phyloP scores from a whole-genome alignment of 2,329 filamentous ascomycete genomes.

The Teratosphaeria nubilosa region DNA sequence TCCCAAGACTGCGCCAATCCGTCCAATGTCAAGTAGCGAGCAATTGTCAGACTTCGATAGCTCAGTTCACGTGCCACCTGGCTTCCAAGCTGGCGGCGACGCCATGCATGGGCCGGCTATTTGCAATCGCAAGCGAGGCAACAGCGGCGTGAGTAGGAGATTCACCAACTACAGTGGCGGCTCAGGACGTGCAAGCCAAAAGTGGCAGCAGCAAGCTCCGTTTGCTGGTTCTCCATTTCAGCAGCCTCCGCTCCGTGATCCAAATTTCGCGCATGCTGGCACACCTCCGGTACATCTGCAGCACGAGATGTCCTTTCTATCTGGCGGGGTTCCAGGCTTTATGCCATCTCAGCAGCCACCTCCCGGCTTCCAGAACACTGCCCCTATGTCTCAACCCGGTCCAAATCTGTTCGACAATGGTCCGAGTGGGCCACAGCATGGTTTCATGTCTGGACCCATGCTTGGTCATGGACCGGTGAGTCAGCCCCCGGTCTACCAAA shows the following conservation, averaged over 20 bases:
- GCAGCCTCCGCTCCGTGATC: background rate
- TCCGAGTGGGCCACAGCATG: background rate
- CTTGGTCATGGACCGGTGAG: background rate
- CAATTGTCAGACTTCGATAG: background rate
- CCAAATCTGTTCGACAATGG: background rate
- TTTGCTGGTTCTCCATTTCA: background rate
- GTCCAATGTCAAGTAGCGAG: background rate
- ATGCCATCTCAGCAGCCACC: background rate
- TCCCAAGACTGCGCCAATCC: background rate
- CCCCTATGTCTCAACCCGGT: background rate
- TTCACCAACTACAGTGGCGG: background rate
- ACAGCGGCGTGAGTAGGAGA: background rate
- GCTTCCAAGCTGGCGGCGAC: background rate
- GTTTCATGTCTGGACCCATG: background rate
- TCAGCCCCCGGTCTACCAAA: background rate
- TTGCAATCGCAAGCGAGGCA: background rate
- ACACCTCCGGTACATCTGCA: background rate
- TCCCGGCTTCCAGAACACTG: background rate
- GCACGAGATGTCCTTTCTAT: background rate
- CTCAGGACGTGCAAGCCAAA: background rate
- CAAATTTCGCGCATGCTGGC: background rate
- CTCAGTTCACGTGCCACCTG: background rate
- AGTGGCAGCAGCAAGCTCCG: background rate
- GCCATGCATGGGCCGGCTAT: background rate
- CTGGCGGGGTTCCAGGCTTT: background rate